phyloP scores from a whole-genome alignment of 108 stramenopile species.

The Parmales sp. region DNA sequence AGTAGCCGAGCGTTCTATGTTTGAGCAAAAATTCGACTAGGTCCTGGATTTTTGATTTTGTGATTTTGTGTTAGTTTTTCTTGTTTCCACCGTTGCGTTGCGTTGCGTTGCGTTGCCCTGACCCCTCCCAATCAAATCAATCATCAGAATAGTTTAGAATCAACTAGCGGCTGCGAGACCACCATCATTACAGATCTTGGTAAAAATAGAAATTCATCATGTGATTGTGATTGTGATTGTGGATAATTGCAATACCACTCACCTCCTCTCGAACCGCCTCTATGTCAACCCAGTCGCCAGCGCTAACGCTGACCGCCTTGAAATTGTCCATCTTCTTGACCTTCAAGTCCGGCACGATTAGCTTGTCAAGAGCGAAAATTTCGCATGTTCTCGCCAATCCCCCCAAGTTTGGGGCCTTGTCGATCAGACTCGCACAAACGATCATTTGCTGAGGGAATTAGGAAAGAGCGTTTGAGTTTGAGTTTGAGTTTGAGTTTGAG shows the following conservation, averaged over 20 bases:
- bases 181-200: constrained; percentile 47
- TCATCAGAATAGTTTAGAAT: too few relatives aligned
- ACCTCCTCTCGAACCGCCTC: constrained; percentile 72
- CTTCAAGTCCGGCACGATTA: constrained; percentile 60
- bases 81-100: neutral
- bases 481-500: too few relatives aligned
- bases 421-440: constrained; percentile 74
- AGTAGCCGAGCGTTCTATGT: constrained; percentile 34
- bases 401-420: constrained; percentile 78
- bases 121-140: too few relatives aligned
- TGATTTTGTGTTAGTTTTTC: neutral
- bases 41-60: neutral
- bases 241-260: constrained; percentile 10
- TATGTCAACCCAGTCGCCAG: constrained; percentile 77
- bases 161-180: neutral
- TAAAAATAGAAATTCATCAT: constrained; percentile 35
- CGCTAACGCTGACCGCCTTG: constrained; percentile 66
- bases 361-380: constrained; percentile 64
- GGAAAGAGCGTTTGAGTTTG: too few relatives aligned
- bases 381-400: constrained; percentile 75
- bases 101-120: too few relatives aligned
- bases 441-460: too few relatives aligned
- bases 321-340: constrained; percentile 74
- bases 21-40: neutral
- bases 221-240: neutral